Percentiles rank a stretch among this genome's conserved stretches.
These are phyloP conservation scores for Lasiosphaeria ovina DNA, from an alignment of 495 filamentous ascomycete species.

Conservation along the genomic window DNA sequence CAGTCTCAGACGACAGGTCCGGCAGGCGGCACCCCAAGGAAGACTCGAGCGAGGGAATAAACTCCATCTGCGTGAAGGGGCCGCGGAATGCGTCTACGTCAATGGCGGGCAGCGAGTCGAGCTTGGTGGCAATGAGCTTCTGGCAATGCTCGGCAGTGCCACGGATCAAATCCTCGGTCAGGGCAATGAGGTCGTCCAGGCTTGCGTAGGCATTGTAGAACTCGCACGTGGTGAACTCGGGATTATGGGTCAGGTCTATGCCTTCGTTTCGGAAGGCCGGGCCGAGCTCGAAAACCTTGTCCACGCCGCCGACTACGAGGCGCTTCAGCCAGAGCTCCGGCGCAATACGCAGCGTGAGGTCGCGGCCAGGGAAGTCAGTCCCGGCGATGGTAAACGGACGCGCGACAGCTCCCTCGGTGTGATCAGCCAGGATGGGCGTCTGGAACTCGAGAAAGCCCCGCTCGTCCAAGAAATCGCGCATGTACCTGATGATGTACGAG, in stretches of 20 bases:
- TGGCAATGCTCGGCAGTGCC: constrained; percentile 55
- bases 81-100: constrained; percentile 37
- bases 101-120: constrained; percentile 50
- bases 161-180: constrained; percentile 66
- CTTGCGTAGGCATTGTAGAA: constrained; percentile 88
- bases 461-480: constrained; percentile 71
- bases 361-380: constrained; percentile 64
- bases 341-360: constrained; percentile 76
- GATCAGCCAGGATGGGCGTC: constrained; percentile 78
- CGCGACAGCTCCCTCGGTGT: constrained; percentile 79
- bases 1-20: constrained; percentile 56
- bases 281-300: constrained; percentile 91
- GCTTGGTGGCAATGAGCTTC: constrained; percentile 45
- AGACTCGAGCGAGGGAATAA: constrained; percentile 74
- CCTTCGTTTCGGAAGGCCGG: constrained; percentile 93
- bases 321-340: constrained; percentile 96
- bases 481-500: constrained; percentile 66
- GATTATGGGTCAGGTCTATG: constrained; percentile 96
- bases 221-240: constrained; percentile 95
- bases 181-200: constrained; percentile 69
- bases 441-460: constrained; percentile 78
- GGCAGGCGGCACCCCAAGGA: constrained; percentile 64
- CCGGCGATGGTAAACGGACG: constrained; percentile 78
- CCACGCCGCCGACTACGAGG: constrained; percentile 88
- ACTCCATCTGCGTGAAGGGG: constrained; percentile 68